phyloP scores from a whole-genome alignment of 2,329 filamentous ascomycete genomes.

The Nigrograna mackinnonii region DNA sequence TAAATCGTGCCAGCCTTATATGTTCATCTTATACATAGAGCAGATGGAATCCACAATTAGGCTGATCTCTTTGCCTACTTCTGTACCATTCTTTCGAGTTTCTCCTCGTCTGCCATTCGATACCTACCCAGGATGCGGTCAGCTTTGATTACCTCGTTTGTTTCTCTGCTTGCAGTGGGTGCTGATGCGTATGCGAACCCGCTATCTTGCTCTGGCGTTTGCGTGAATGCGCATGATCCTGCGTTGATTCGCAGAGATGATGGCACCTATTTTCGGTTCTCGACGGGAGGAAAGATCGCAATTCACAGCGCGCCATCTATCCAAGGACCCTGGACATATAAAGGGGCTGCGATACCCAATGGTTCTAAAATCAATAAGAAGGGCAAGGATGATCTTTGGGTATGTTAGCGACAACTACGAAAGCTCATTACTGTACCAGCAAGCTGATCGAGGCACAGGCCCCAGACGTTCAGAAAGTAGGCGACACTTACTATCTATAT shows the following conservation, averaged over 20 bases:
- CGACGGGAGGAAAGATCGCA: conserved; percentile 54
- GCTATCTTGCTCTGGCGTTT: conserved; percentile 44
- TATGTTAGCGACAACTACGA: conserved; percentile 19
- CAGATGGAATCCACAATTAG: too few species aligned
- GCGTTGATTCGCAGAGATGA: conserved; percentile 52
- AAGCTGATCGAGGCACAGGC: conserved; percentile 48
- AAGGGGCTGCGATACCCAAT: conserved; percentile 50
- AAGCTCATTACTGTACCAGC: not conserved
- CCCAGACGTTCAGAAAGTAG: conserved; percentile 64
- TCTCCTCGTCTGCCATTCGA: too few species aligned
- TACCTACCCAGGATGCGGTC: too few species aligned
- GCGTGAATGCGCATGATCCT: conserved; percentile 54
- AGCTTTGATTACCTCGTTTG: too few species aligned
- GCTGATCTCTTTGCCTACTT: too few species aligned
- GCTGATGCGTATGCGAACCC: conserved; percentile 48
- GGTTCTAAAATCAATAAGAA: conserved; percentile 50
- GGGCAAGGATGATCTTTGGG: conserved; percentile 56
- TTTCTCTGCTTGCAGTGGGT: too few species aligned
- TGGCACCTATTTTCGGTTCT: conserved; percentile 57
- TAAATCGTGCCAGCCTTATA: too few species aligned
- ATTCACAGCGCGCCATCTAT: conserved; percentile 53
- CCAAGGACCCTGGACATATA: conserved; percentile 55
- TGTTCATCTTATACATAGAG: too few species aligned
- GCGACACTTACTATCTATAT: conserved; percentile 65
- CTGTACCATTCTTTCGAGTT: too few species aligned